Evolutionary conservation across 2,329 filamentous ascomycete species (phyloP).

Genomic region (Verticillium zaregamsianum): DNA sequence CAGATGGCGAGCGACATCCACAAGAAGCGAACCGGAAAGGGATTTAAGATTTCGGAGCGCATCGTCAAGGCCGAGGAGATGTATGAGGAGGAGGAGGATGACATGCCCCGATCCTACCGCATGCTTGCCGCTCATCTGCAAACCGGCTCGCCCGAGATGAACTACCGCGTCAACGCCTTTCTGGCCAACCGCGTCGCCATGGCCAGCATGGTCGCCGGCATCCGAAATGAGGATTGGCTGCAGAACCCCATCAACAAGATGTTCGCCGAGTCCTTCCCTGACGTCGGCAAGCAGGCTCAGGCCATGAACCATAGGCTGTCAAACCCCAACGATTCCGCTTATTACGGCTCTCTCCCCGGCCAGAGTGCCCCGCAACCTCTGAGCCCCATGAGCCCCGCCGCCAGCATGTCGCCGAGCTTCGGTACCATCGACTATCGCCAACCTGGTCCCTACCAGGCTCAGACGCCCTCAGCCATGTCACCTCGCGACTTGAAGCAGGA

Average conservation of each 20-base stretch:
- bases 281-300: conserved; percentile 25
- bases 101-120: conserved; percentile 63
- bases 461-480: conserved; percentile 11
- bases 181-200: conserved; percentile 37
- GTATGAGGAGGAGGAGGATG: conserved; percentile 93
- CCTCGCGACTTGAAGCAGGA: conserved; percentile 11
- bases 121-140: conserved; percentile 59
- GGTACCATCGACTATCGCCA: conserved; percentile 13
- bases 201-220: conserved; percentile 32
- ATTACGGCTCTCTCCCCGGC: conserved; percentile 5
- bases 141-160: conserved; percentile 56
- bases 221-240: conserved; percentile 30
- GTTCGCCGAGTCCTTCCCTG: conserved; percentile 43
- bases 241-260: conserved; percentile 42
- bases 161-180: conserved; percentile 52
- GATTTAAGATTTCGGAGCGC: conserved; percentile 75
- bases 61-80: conserved; percentile 81
- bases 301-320: conserved; percentile 12
- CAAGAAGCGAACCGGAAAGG: conserved; percentile 78
- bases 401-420: conserved; percentile 7
- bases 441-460: conserved; percentile 8
- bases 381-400: not conserved
- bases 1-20: conserved; percentile 86
- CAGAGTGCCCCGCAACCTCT: not conserved
- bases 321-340: conserved; percentile 6